phyloP scores from a whole-genome alignment of 208 protist genomes.

The Trypanosoma boissoni region DNA sequence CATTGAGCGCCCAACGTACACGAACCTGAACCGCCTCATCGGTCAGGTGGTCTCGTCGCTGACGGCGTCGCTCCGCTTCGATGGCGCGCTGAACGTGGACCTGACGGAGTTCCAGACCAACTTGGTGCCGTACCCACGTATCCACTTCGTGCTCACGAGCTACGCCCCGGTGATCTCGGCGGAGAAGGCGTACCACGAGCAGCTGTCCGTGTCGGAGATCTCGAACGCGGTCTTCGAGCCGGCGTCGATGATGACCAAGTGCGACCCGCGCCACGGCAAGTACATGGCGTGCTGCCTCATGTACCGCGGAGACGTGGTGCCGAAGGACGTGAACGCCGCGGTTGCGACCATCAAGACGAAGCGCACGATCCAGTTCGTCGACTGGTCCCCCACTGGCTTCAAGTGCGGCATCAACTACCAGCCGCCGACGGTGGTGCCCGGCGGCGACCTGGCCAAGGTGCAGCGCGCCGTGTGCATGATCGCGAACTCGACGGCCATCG shows the following conservation, averaged over 20 bases:
- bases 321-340: conserved; percentile 96
- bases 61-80: conserved; percentile 95
- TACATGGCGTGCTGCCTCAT: conserved; percentile 98
- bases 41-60: conserved; percentile 95
- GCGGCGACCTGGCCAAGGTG: conserved; percentile 94
- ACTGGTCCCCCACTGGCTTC: conserved; percentile 97
- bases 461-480: conserved; percentile 95
- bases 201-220: conserved; percentile 94
- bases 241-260: conserved; percentile 94
- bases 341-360: conserved; percentile 95
- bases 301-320: conserved; percentile 97
- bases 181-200: conserved; percentile 94
- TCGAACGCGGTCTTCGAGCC: conserved; percentile 95
- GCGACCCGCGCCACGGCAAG: conserved; percentile 95
- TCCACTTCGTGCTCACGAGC: conserved; percentile 95
- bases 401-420: conserved; percentile 99
- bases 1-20: conserved; percentile 95
- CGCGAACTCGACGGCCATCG: conserved; percentile 91
- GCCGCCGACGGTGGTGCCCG: conserved; percentile 95
- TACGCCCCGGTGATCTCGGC: conserved; percentile 93
- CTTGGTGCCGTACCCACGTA: conserved; percentile 97
- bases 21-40: conserved; percentile 96
- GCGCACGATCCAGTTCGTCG: conserved; percentile 95
- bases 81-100: conserved; percentile 96
- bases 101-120: conserved; percentile 98